These are phyloP conservation scores for Vitis cinerea DNA, from an alignment of 164 flowering plant species.

Conservation along the genomic window DNA sequence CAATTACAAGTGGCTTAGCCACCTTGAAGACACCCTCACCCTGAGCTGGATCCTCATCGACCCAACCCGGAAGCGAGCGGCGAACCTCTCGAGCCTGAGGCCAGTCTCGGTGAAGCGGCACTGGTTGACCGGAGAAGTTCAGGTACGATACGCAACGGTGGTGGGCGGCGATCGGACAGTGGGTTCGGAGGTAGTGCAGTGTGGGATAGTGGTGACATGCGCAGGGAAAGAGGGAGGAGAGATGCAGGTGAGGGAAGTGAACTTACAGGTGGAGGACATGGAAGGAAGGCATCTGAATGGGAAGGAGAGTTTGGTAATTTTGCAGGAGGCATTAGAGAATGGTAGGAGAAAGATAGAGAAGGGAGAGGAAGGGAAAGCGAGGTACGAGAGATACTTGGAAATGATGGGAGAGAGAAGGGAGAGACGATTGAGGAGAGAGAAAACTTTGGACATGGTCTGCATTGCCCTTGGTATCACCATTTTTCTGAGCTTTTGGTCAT, in stretches of 20 bases:
- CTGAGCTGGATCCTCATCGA: slow-evolving; percentile 45
- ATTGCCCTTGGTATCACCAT: slow-evolving; percentile 20
- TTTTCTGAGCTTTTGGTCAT: slow-evolving; percentile 23
- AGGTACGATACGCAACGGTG: slow-evolving; percentile 44
- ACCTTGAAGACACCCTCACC: slow-evolving; percentile 31
- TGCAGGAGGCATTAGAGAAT: slow-evolving; percentile 31
- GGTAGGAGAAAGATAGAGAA: slow-evolving; percentile 10
- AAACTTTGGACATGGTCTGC: slow-evolving; percentile 34
- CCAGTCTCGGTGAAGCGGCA: slow-evolving; percentile 57
- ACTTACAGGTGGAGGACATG: slow-evolving; percentile 69
- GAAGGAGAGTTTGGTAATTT: slow-evolving; percentile 49
- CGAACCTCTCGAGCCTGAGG: slow-evolving; percentile 49
- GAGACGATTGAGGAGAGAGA: slow-evolving; percentile 33
- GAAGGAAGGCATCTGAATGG: slow-evolving; percentile 61
- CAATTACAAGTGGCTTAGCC: slow-evolving; percentile 15
- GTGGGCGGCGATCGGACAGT: slow-evolving; percentile 8
- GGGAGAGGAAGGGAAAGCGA: slow-evolving; percentile 28
- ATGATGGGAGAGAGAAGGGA: slow-evolving; percentile 34
- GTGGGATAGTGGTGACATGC: slow-evolving; percentile 39
- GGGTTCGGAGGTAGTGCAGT: slow-evolving; percentile 31
- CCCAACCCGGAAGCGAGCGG: slow-evolving; percentile 41
- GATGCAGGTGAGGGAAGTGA: slow-evolving; percentile 61
- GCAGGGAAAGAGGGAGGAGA: slow-evolving; percentile 39
- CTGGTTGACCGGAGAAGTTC: slow-evolving; percentile 61
- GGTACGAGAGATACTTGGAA: slow-evolving; percentile 33